Percentiles rank a stretch among this genome's conserved stretches.
Evolutionary conservation across 2,329 filamentous ascomycete genomes (phyloP).

Genomic region (Periconia digitata): DNA sequence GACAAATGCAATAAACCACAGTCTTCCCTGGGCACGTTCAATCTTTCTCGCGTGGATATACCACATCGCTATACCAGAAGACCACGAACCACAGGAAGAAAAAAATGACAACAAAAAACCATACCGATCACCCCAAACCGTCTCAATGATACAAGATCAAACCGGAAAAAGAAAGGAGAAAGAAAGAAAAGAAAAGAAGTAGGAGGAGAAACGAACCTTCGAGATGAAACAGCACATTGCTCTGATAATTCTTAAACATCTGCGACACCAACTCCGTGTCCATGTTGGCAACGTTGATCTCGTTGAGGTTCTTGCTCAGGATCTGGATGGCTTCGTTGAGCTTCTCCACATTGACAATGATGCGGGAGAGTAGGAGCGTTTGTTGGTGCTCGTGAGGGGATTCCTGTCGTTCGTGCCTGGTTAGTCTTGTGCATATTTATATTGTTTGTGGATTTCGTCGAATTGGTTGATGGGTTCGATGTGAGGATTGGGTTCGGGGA

Average conservation of each 20-base stretch:
- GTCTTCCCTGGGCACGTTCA: too few relatives aligned
- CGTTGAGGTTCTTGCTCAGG: constrained; percentile 89
- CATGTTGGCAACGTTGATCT: constrained; percentile 99
- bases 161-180: neutral
- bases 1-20: too few relatives aligned
- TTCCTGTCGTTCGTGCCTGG: constrained; percentile 59
- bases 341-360: constrained; percentile 99
- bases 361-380: constrained; percentile 86
- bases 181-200: neutral
- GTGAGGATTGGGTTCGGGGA: too few relatives aligned
- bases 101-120: neutral
- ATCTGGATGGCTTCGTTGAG: constrained; percentile 91
- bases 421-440: too few relatives aligned
- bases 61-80: neutral
- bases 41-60: too few relatives aligned
- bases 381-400: constrained; percentile 98
- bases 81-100: neutral
- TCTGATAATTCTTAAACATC: constrained; percentile 99
- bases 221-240: constrained; percentile 93
- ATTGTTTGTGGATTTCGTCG: neutral
- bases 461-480: neutral
- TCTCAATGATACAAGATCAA: neutral
- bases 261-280: constrained; percentile 96
- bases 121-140: neutral
- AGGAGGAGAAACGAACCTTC: constrained; percentile 65